phyloP scores from a whole-genome alignment of 2,329 filamentous ascomycete species.

The Ascochyta viciae-villosae region DNA sequence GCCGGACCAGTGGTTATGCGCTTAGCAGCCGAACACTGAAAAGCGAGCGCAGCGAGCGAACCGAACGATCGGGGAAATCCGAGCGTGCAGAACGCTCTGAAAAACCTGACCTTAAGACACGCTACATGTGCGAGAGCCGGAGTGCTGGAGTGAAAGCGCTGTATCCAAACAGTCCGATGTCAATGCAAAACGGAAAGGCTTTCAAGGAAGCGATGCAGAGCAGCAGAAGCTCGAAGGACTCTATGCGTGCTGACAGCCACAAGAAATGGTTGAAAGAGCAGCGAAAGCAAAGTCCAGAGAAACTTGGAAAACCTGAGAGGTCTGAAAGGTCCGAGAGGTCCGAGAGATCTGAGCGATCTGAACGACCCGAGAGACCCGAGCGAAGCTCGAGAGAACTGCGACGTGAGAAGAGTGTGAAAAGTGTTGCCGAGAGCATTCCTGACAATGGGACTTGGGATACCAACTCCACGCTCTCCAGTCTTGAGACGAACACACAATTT shows the following conservation, averaged over 20 bases:
- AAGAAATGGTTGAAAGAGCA: slow-evolving; percentile 17
- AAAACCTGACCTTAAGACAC: slow-evolving; percentile 33
- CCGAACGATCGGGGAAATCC: slow-evolving; percentile 28
- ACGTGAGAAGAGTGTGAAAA: slow-evolving; percentile 23
- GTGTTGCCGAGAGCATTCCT: slow-evolving; percentile 20
- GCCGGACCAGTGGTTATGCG: slow-evolving; percentile 43
- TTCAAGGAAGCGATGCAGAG: slow-evolving; percentile 25
- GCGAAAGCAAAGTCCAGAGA: slow-evolving; percentile 11
- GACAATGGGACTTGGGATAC: slow-evolving; percentile 40
- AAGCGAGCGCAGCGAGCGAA: slow-evolving; percentile 29
- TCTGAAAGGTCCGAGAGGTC: slow-evolving; percentile 28
- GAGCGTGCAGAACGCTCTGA: slow-evolving; percentile 26
- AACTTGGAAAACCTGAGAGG: slow-evolving; percentile 23
- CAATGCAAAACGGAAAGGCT: slow-evolving; percentile 26
- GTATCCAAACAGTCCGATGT: slow-evolving; percentile 44
- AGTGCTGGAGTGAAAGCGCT: slow-evolving; percentile 50
- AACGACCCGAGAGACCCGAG: slow-evolving; percentile 17
- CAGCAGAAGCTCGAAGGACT: slow-evolving; percentile 24
- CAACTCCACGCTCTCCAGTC: slow-evolving; percentile 28
- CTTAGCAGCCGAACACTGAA: slow-evolving; percentile 33
- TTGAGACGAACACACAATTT: slow-evolving; percentile 26
- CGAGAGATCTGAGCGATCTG: slow-evolving; percentile 21
- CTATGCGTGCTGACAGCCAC: slow-evolving; percentile 15
- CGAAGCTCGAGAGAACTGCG: slow-evolving; percentile 22
- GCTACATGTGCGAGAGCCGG: slow-evolving; percentile 45